Evolutionary conservation across 2,329 filamentous ascomycete species (phyloP).

Genomic region (Ambrosiella cleistominuta): DNA sequence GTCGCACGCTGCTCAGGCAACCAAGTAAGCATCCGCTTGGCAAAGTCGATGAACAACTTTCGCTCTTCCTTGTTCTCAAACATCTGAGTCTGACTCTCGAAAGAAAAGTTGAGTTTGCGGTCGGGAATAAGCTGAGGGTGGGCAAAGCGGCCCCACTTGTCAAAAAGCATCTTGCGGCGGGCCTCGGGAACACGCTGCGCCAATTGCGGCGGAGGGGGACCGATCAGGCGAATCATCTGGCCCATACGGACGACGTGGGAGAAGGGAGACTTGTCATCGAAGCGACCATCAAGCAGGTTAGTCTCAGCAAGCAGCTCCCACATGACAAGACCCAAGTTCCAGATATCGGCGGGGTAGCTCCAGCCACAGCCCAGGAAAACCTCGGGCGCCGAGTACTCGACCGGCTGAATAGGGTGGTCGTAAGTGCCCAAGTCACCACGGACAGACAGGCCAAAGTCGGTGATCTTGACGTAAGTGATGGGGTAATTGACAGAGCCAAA

Average conservation of each 20-base stretch:
- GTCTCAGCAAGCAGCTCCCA: slow-evolving; percentile 19
- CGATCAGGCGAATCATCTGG: slow-evolving; percentile 19
- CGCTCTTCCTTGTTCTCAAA: slow-evolving; percentile 14
- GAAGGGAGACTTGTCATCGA: slow-evolving; percentile 14
- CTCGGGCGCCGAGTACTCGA: slow-evolving; percentile 19
- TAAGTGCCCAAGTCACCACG: slow-evolving; percentile 15
- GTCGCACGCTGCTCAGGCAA: slow-evolving; percentile 18
- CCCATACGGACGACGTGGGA: slow-evolving; percentile 17
- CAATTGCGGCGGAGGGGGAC: slow-evolving; percentile 17
- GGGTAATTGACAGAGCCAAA: slow-evolving; percentile 16
- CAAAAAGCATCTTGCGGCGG: slow-evolving; percentile 10
- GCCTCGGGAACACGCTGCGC: slow-evolving; percentile 14
- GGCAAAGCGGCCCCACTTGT: slow-evolving; percentile 8
- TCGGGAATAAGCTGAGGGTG: slow-evolving; percentile 10
- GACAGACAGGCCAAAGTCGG: slow-evolving; percentile 18
- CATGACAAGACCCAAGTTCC: slow-evolving; percentile 18
- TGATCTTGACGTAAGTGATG: slow-evolving; percentile 14
- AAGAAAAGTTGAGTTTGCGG: slow-evolving; percentile 4
- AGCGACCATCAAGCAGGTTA: slow-evolving; percentile 16
- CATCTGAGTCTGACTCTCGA: slow-evolving; percentile 9
- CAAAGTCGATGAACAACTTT: slow-evolving; percentile 18
- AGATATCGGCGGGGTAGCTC: slow-evolving; percentile 19
- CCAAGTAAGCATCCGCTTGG: slow-evolving; percentile 19
- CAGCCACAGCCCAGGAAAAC: slow-evolving; percentile 18
- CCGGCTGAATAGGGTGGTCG: slow-evolving; percentile 18